Evolutionary conservation across 345 rosid species (phyloP).

Genomic region (Sonneratia alba): DNA sequence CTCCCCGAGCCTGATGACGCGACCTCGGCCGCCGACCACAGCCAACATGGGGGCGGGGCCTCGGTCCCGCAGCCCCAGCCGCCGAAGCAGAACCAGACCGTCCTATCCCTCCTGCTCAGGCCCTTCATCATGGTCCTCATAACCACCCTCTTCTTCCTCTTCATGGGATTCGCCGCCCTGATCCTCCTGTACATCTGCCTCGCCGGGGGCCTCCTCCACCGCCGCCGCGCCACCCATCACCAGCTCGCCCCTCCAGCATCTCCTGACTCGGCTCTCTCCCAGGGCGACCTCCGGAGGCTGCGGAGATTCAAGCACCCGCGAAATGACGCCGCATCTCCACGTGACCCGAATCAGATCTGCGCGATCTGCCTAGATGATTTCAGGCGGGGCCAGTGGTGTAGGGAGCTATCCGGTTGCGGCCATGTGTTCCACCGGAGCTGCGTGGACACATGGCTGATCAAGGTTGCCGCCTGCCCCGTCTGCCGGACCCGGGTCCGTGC

Average conservation of each 20-base stretch:
- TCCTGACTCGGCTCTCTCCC: conserved; percentile 33
- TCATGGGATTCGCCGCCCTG: conserved; percentile 31
- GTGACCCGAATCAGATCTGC: conserved; percentile 31
- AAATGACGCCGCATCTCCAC: conserved; percentile 5
- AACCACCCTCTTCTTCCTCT: conserved; percentile 48
- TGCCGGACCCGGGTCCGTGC: conserved; percentile 45
- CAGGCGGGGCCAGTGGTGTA: conserved; percentile 74
- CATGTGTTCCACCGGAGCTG: conserved; percentile 76
- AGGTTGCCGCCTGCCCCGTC: conserved; percentile 61
- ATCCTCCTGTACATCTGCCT: conserved; percentile 42
- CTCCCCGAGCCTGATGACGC: conserved; percentile 15
- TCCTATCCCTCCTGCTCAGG: conserved; percentile 53
- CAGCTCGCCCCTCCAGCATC: conserved; percentile 18
- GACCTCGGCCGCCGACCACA: neutral
- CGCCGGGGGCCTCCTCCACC: conserved; percentile 43
- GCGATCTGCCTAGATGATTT: conserved; percentile 70
- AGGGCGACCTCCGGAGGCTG: conserved; percentile 42
- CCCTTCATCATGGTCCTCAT: conserved; percentile 58
- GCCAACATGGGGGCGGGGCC: conserved; percentile 9
- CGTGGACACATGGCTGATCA: conserved; percentile 73
- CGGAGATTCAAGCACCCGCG: conserved; percentile 39
- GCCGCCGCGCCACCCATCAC: conserved; percentile 33
- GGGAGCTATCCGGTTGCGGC: conserved; percentile 53
- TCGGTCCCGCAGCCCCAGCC: conserved; percentile 12
- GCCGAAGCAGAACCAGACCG: conserved; percentile 36